phyloP scores from a whole-genome alignment of 257 asterid species.

The Przewalskia tangutica region DNA sequence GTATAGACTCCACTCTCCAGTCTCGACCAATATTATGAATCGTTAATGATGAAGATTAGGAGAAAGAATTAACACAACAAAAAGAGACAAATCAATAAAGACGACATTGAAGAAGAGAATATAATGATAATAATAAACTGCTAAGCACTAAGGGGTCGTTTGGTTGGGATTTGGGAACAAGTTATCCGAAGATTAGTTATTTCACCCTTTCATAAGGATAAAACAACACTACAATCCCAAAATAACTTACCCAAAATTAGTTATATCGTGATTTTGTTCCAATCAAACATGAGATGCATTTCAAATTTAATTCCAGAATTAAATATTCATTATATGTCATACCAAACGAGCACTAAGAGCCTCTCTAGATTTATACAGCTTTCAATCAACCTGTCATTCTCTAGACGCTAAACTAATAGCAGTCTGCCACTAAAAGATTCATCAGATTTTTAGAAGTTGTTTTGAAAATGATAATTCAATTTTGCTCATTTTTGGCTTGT shows the following conservation, averaged over 20 bases:
- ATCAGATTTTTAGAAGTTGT: conserved; percentile 2
- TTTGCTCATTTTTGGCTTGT: neutral
- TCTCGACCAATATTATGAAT: neutral
- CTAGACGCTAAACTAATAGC: conserved; percentile 18
- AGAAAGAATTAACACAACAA: neutral
- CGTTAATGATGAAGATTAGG: neutral
- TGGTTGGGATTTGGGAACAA: too few relatives aligned
- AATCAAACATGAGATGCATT: too few relatives aligned
- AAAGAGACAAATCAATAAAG: neutral
- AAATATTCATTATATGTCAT: too few relatives aligned
- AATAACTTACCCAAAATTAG: too few relatives aligned
- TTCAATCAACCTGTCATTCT: conserved; percentile 21
- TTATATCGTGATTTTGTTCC: too few relatives aligned
- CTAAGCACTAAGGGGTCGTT: neutral
- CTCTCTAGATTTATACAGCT: neutral
- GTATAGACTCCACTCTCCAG: neutral
- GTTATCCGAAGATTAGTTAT: too few relatives aligned
- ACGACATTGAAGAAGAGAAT: neutral
- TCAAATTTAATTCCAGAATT: too few relatives aligned
- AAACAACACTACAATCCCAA: too few relatives aligned
- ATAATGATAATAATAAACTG: too few relatives aligned
- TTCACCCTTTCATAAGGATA: too few relatives aligned
- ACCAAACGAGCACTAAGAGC: too few relatives aligned
- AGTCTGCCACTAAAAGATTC: neutral
- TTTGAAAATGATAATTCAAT: conserved; percentile 4